Percentiles rank a stretch among this genome's conserved stretches.
phyloP scores from a whole-genome alignment of 1,139 yeast genomes.

The Kluyveromyces sp. region DNA sequence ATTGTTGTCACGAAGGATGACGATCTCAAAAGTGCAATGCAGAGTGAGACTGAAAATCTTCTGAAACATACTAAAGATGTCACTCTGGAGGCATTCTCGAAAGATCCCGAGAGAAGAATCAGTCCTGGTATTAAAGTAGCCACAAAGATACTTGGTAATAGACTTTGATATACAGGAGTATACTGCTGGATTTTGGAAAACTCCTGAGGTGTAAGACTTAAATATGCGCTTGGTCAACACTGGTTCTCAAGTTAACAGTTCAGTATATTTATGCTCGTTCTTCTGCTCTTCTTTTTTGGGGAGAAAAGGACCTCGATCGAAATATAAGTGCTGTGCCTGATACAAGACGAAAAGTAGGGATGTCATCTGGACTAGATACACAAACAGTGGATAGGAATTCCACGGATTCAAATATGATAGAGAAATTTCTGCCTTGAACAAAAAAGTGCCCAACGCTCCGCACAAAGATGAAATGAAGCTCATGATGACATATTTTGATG shows the following conservation, averaged over 20 bases:
- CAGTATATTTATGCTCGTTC: background rate
- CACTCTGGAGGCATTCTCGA: conserved; percentile 51
- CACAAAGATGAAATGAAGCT: conserved; percentile 13
- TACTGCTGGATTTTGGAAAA: no score
- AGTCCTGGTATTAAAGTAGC: conserved; percentile 57
- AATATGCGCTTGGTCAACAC: conserved; percentile 5
- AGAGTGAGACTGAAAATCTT: conserved; percentile 56
- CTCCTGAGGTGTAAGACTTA: no score
- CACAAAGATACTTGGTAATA: conserved; percentile 57
- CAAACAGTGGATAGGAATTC: conserved; percentile 20
- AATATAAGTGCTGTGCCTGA: conserved; percentile 25
- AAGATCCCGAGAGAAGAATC: conserved; percentile 53
- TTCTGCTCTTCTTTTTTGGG: conserved; percentile 11
- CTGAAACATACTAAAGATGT: conserved; percentile 46
- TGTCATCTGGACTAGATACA: conserved; percentile 14
- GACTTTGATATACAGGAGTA: conserved; percentile 37
- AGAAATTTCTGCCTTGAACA: background rate
- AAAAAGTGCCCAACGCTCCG: conserved; percentile 8
- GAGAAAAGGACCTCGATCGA: conserved; percentile 17
- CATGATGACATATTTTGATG: conserved; percentile 20
- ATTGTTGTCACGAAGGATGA: conserved; percentile 65
- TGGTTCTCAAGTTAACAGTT: background rate
- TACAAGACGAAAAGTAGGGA: conserved; percentile 17
- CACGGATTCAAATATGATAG: conserved; percentile 20
- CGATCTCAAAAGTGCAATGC: conserved; percentile 50